Percentiles rank a stretch among this genome's conserved stretches.
Evolutionary conservation across 768 basidiomycete species (phyloP).

Genomic region (Coprinopsis sp.): DNA sequence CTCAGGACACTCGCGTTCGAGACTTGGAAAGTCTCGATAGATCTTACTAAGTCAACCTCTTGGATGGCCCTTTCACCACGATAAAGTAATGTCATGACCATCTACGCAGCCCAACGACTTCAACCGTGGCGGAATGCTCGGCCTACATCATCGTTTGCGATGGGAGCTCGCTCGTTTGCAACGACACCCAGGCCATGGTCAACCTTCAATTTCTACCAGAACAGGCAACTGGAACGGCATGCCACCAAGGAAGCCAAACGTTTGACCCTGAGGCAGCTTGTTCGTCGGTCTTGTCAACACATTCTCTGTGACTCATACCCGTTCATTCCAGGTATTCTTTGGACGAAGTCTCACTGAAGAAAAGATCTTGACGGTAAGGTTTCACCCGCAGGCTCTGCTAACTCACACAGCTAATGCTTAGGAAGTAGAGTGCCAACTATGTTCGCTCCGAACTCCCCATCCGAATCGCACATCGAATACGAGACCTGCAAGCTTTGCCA

Average conservation of each 20-base stretch:
- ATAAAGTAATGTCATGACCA: background rate
- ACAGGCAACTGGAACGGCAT: slow-evolving; percentile 76
- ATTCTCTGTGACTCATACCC: background rate
- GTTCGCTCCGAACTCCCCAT: slow-evolving; percentile 87
- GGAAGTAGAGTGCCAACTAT: slow-evolving; percentile 76
- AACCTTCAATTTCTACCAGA: slow-evolving; percentile 72
- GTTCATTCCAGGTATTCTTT: slow-evolving; percentile 71
- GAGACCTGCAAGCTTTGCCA: slow-evolving; percentile 82
- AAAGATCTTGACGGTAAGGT: slow-evolving; percentile 64
- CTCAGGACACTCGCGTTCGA: background rate
- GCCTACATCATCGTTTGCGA: slow-evolving; percentile 3
- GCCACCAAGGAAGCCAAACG: slow-evolving; percentile 68
- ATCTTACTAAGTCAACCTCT: too few species aligned
- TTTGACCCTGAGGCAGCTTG: slow-evolving; percentile 75
- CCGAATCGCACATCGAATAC: slow-evolving; percentile 80
- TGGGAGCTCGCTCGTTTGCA: background rate
- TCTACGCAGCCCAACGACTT: background rate
- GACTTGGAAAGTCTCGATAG: slow-evolving; percentile 1
- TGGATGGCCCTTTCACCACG: background rate
- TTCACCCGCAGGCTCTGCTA: background rate
- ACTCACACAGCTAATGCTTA: background rate
- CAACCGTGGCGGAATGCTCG: background rate
- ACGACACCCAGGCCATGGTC: slow-evolving; percentile 18
- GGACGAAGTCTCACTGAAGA: slow-evolving; percentile 81
- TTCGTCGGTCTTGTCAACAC: slow-evolving; percentile 28